Conservation (phyloP, 495 filamentous ascomycete genomes). For the Rhypophila decipiens region DNA sequence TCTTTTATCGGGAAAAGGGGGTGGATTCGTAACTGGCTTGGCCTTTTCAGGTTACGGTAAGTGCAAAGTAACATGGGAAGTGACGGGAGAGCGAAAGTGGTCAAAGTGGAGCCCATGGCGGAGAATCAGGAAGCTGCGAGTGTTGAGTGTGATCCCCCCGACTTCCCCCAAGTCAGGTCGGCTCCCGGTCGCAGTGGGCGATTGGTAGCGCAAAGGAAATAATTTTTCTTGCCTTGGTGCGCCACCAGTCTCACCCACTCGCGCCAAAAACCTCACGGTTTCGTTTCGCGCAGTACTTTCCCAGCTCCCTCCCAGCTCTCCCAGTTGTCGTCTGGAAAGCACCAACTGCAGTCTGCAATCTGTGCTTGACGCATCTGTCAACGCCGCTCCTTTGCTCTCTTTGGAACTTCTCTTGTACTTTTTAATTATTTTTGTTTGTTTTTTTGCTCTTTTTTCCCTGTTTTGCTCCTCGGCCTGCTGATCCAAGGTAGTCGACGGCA, state of each 20-base stretch:
- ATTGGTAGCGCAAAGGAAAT: conserved; percentile 10
- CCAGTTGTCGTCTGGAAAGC: conserved; percentile 3
- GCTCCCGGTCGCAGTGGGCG: background rate
- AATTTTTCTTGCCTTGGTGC: conserved; percentile 22
- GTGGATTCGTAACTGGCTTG: too few relatives aligned
- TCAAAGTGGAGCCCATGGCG: too few relatives aligned
- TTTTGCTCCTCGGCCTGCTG: too few relatives aligned
- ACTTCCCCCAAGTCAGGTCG: background rate
- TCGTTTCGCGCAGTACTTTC: conserved; percentile 9
- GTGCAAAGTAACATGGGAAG: too few relatives aligned
- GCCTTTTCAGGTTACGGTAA: too few relatives aligned
- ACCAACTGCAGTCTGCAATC: background rate
- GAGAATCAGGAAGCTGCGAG: background rate
- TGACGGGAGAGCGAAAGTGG: too few relatives aligned
- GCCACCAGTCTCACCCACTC: too few relatives aligned
- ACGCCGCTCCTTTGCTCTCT: conserved; percentile 3
- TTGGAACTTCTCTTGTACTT: too few relatives aligned
- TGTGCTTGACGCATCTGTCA: conserved; percentile 13
- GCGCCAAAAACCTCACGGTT: conserved; percentile 15
- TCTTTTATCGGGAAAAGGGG: too few relatives aligned
- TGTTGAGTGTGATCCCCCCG: background rate
- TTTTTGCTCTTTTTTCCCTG: too few relatives aligned
- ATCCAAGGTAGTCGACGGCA: background rate
- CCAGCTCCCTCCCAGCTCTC: conserved; percentile 4
- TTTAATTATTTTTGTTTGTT: too few relatives aligned